A percentile compares a stretch with the other conserved stretches of the same genome.
phyloP scores from a whole-genome alignment of 495 filamentous ascomycete genomes.

The Xylaria grammica region DNA sequence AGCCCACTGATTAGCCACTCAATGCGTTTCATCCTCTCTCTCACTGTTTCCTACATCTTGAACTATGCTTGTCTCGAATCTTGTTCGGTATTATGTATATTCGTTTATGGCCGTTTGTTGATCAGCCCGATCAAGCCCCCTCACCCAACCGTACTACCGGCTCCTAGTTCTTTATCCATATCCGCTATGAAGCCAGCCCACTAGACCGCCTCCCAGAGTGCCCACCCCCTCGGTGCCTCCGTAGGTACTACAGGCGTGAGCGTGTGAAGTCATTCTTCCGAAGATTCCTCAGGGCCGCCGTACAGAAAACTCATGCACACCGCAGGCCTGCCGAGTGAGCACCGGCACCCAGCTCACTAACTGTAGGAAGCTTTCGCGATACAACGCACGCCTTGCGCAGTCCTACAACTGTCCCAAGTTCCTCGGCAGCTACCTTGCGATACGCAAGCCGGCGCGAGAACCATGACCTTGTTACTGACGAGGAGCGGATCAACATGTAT shows the following conservation, averaged over 20 bases:
- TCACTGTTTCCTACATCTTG: not conserved
- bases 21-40: not conserved
- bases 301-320: not conserved
- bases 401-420: not conserved
- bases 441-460: not conserved
- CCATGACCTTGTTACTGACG: constrained; percentile 16
- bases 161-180: constrained; percentile 15
- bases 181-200: not conserved
- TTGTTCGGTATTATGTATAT: not conserved
- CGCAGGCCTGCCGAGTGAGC: not conserved
- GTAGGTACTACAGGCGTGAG: not conserved
- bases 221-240: constrained; percentile 1
- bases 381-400: constrained; percentile 3
- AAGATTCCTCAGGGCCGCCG: not conserved
- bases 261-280: constrained; percentile 10
- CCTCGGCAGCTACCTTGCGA: not conserved
- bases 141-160: constrained; percentile 1
- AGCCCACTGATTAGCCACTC: not conserved
- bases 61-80: not conserved
- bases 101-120: not conserved
- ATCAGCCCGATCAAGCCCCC: not conserved
- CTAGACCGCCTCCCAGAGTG: constrained; percentile 4
- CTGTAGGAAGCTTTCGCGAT: constrained; percentile 1
- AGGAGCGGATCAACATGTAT: constrained; percentile 5
- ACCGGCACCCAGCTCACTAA: constrained; percentile 15